These are phyloP conservation scores for Colletotrichum sp. DNA, from an alignment of 2,329 filamentous ascomycete species.

Conservation along the genomic window DNA sequence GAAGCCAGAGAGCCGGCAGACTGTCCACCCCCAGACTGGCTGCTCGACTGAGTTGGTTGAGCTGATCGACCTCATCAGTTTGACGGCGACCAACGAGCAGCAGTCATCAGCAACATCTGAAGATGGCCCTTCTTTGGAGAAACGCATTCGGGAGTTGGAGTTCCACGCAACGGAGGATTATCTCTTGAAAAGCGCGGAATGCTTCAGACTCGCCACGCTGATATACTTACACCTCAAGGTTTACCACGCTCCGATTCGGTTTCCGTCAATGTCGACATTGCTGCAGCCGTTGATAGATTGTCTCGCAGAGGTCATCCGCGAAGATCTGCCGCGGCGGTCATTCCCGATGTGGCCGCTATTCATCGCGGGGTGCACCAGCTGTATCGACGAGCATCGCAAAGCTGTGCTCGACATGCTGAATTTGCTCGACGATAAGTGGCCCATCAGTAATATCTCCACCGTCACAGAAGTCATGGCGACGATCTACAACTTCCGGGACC, in stretches of 20 bases:
- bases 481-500: neutral
- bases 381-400: neutral
- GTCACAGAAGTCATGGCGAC: neutral
- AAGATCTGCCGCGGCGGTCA: neutral
- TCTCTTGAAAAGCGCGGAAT: slow-evolving; percentile 3
- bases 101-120: neutral
- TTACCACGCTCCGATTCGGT: neutral
- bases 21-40: neutral
- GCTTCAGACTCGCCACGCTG: neutral
- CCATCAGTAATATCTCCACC: neutral
- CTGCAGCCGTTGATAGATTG: neutral
- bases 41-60: neutral
- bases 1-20: neutral
- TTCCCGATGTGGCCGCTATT: slow-evolving; percentile 1
- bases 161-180: neutral
- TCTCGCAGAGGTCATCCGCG: neutral
- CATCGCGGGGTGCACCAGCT: neutral
- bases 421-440: neutral
- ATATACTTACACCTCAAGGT: neutral
- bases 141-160: neutral
- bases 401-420: neutral
- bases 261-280: neutral
- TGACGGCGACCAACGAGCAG: neutral
- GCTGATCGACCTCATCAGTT: neutral
- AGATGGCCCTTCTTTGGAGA: neutral